These are phyloP conservation scores for Boletus semigastroideus DNA, from an alignment of 1,284 basidiomycete genomes.

Conservation along the genomic window DNA sequence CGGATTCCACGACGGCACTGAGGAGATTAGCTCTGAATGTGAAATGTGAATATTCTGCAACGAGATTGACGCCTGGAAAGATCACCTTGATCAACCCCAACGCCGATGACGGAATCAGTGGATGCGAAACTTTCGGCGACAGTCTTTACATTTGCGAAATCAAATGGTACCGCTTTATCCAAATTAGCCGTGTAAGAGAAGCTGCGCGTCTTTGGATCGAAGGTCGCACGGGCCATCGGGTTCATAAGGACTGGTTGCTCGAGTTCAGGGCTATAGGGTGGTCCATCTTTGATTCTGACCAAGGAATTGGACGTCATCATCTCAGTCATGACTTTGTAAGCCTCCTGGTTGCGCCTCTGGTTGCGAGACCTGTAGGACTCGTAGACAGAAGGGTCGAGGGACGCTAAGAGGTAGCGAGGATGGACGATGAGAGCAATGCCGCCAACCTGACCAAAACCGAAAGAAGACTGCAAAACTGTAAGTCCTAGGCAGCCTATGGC, in stretches of 20 bases:
- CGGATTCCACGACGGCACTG: constrained; percentile 88
- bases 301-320: constrained; percentile 93
- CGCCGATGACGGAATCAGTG: constrained; percentile 53
- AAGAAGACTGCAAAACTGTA: constrained; percentile 70
- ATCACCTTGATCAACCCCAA: constrained; percentile 85
- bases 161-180: constrained; percentile 50
- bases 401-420: constrained; percentile 88
- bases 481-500: background rate
- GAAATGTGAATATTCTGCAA: constrained; percentile 10
- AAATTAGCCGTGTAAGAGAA: constrained; percentile 78
- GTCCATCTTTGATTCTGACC: constrained; percentile 94
- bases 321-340: constrained; percentile 93
- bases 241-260: constrained; percentile 91
- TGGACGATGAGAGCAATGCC: constrained; percentile 89
- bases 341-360: constrained; percentile 65
- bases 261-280: constrained; percentile 87
- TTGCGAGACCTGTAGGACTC: constrained; percentile 76
- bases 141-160: constrained; percentile 68
- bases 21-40: constrained; percentile 79
- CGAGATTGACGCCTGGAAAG: background rate
- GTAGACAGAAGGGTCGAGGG: constrained; percentile 74
- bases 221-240: constrained; percentile 85
- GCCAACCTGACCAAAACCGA: constrained; percentile 99
- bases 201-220: constrained; percentile 81
- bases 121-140: constrained; percentile 54